Base-by-base conservation (phyloP, 257 asterid species). In the Przewalskia tangutica region DNA sequence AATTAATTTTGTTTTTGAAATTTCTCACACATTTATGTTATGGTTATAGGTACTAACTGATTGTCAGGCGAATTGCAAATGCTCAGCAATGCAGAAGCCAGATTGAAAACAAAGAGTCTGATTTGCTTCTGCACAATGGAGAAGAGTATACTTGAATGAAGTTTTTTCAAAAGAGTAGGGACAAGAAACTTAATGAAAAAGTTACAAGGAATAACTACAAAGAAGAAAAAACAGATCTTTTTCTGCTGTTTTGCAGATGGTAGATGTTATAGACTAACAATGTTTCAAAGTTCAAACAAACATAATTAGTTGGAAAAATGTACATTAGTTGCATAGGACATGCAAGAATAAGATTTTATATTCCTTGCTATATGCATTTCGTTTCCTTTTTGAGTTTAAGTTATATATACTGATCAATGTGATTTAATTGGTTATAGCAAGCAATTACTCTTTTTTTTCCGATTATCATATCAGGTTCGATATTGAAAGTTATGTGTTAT, bases 51-150 rank as follows among this genome's bases (percentile, higher is more conserved):
- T 81, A 4, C 95, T 95, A 0, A 87, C 85, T 77, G 91, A 90
- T 68, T 63, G 48, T 82, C 90, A 89, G 34, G 91, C 91, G 7
- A 90, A 90, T 50, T 95, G 98, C 94, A 91, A 84, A 82, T 93
- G 98, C 83, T 87, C 90, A 23, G 86, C 88, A 67, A 81, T 88
- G 81, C 84, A 83, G 81, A 86, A 86, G 85, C 78, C 82, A 36
- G 81, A 42, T 82, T 84, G 64, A 50, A 85, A 88, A 50, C 88
- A 71, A 83, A 83, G 59, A 76, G 77, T 76, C 32, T 86, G 67
- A 85, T 65, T 81, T 48, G 38, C 79, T 78, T 79, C 59, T 79
- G 77, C 65, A 81, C 81, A 73, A 73, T 73, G 60, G 56, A 73
- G 60, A 73, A 38, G 48, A 34, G 48, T 64, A 7, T 65, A 23